Evolutionary conservation across 805 yeast genomes (phyloP), one percentile per base, ranked within the genome.

Genomic region (Saccharomycopsis amapae): DNA sequence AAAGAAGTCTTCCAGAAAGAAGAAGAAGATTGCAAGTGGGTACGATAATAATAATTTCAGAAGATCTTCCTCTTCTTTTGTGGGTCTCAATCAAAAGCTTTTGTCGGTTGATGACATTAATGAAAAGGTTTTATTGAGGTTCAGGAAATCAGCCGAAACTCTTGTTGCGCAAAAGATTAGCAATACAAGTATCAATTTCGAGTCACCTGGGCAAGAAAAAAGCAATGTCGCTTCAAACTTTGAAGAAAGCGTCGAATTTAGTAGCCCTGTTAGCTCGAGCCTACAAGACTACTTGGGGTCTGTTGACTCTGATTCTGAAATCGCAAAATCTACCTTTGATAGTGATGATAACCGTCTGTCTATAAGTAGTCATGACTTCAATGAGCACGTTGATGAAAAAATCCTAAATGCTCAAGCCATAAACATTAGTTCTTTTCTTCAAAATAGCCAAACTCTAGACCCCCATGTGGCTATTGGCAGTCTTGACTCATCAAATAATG

Each of bases 281-380:
- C 32, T 28, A 12, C 32, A n/a, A 28, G 32, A n/a, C n/a, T n/a
- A n/a, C n/a, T n/a, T n/a, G n/a, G 22, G n/a, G n/a, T n/a, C n/a
- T n/a, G n/a, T n/a, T 17, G 35, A 6, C 43, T 43, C 46, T 22
- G 47, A 39, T 18, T 30, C 37, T 32, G 43, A 38, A 10, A n/a
- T 7, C 17, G 39, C 5, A 5, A 34, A n/a, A 32, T 41, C 45
- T 17, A 24, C 45, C 4, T 32, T 33, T 35, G 45, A 41, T 23
- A 33, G 32, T 17, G 39, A 41, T n/a, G 39, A 23, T 5, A 37
- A 41, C 10, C 6, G 9, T 32, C 47, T 44, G 47, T 38, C 47
- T 5, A 22, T 23, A 20, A 44, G 43, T 28, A 44, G 47, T 22
- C 38, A 38, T 23, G 43, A 38, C 24, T 18, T 23, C n/a, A 42